Evolutionary conservation across 306 rosid species (phyloP).

Genomic region (Sesbania bispinosa): DNA sequence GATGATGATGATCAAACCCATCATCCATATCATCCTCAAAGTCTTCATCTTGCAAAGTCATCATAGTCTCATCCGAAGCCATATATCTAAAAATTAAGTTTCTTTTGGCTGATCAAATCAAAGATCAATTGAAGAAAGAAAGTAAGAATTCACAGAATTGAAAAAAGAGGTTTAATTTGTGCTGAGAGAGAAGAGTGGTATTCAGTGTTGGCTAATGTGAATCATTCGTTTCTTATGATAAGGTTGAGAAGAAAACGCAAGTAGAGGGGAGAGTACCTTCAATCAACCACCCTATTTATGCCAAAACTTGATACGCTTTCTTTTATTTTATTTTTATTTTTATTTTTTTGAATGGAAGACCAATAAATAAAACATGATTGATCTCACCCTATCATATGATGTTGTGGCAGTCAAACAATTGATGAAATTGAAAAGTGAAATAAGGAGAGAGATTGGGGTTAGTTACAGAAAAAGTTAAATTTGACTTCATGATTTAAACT

Average conservation of each 20-base stretch:
- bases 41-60: conserved; percentile 42
- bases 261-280: conserved; percentile 10
- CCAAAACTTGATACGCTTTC: not conserved
- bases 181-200: no score
- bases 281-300: conserved; percentile 42
- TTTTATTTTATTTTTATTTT: not conserved
- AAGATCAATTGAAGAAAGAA: not conserved
- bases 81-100: not conserved
- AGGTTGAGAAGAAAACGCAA: not conserved
- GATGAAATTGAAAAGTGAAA: not conserved
- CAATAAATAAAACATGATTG: not conserved
- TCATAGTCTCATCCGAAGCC: conserved; percentile 60
- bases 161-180: no score
- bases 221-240: conserved; percentile 45
- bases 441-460: not conserved
- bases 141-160: no score
- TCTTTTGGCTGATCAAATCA: not conserved
- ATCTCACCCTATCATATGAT: not conserved
- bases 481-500: not conserved
- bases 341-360: not conserved
- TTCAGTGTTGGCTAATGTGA: no score
- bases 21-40: conserved; percentile 33
- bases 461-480: conserved; percentile 7
- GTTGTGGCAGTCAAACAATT: conserved; percentile 21
- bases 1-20: conserved; percentile 20